Conservation (phyloP, 441 rosid genomes). For the Capsella rubella region DNA sequence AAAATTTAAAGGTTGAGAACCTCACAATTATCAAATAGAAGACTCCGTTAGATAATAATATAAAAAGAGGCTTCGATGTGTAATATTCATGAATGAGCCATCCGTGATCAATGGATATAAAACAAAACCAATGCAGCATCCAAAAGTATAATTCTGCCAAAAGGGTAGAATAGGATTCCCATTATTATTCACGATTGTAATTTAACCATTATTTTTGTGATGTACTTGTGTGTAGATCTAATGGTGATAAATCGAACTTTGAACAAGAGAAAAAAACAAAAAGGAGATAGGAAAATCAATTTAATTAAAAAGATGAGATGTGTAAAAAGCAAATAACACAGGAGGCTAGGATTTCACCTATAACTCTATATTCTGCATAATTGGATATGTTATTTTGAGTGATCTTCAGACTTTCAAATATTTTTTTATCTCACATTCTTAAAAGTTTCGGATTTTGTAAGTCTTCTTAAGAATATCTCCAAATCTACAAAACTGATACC, state of each 20-base stretch:
- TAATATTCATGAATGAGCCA: conserved; percentile 16
- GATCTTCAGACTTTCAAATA: conserved; percentile 4
- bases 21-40: conserved; percentile 22
- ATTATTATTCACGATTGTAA: conserved; percentile 34
- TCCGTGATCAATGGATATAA: conserved; percentile 39
- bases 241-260: conserved; percentile 26
- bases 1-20: conserved; percentile 12
- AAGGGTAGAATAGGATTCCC: conserved; percentile 45
- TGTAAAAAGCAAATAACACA: conserved; percentile 13
- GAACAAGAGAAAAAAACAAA: neutral
- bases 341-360: conserved; percentile 30
- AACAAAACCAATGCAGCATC: conserved; percentile 35
- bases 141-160: conserved; percentile 41
- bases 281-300: neutral
- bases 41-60: neutral
- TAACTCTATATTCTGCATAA: conserved; percentile 3
- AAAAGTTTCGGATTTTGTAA: neutral
- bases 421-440: neutral
- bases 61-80: conserved; percentile 13
- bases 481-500: neutral
- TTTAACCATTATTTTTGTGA: conserved; percentile 35
- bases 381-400: neutral
- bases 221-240: conserved; percentile 30
- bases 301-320: conserved; percentile 10
- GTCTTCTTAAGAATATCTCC: conserved; percentile 8